Conservation (phyloP, 208 protist genomes). For the Trypanosoma scelopori region DNA sequence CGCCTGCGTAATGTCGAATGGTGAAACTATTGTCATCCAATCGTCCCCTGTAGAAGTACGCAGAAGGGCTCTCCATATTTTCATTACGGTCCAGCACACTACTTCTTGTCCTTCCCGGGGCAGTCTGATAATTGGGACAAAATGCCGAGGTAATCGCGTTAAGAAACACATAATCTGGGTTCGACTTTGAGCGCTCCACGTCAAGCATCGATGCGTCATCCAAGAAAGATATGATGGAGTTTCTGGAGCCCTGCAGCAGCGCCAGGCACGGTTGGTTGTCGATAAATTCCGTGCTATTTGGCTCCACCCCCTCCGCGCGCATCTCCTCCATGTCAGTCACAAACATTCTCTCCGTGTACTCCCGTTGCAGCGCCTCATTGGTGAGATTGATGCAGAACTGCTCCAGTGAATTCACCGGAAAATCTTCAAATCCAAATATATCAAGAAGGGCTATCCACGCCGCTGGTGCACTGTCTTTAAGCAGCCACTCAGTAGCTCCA, state of each 20-base stretch:
- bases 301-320: conserved; percentile 74
- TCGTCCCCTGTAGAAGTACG: conserved; percentile 15
- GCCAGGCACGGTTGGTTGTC: conserved; percentile 78
- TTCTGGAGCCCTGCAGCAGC: conserved; percentile 63
- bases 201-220: conserved; percentile 77
- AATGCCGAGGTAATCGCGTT: conserved; percentile 27
- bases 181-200: conserved; percentile 33
- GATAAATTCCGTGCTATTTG: conserved; percentile 62
- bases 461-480: not conserved
- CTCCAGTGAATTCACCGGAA: conserved; percentile 83
- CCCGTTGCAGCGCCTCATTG: conserved; percentile 90
- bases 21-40: conserved; percentile 32
- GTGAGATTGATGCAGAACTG: conserved; percentile 92
- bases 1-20: conserved; percentile 48
- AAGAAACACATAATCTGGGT: conserved; percentile 34
- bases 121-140: conserved; percentile 24
- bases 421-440: conserved; percentile 88
- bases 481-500: not conserved
- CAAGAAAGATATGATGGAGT: conserved; percentile 64
- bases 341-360: conserved; percentile 85
- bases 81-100: conserved; percentile 17
- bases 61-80: conserved; percentile 9
- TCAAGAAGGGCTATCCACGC: conserved; percentile 82
- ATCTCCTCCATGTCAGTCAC: conserved; percentile 60
- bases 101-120: conserved; percentile 9